Conservation (phyloP, 2,329 filamentous ascomycete species). For the Nigrograna mackinnonii region DNA sequence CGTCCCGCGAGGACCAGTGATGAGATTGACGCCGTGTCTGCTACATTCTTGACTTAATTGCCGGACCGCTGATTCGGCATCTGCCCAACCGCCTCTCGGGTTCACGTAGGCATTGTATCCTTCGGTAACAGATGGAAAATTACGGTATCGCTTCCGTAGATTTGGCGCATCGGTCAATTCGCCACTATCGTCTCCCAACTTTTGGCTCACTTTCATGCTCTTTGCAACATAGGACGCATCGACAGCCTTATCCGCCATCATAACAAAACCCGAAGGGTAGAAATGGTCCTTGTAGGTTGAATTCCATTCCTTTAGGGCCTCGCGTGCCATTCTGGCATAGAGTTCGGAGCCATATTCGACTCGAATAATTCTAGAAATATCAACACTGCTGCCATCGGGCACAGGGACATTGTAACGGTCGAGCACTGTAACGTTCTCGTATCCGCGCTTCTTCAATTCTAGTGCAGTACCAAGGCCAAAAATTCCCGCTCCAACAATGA, state of each 20-base stretch:
- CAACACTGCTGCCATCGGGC: not conserved
- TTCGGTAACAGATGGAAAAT: not conserved
- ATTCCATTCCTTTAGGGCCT: not conserved
- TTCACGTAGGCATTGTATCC: not conserved
- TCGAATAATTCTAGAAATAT: not conserved
- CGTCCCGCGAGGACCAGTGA: not conserved
- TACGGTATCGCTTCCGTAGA: not conserved
- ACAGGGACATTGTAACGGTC: no score
- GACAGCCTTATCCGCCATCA: no score
- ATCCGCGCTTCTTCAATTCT: no score
- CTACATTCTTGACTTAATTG: not conserved
- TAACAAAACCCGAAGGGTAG: not conserved
- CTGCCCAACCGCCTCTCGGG: not conserved
- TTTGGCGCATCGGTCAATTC: not conserved
- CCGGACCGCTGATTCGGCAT: not conserved
- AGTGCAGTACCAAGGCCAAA: no score
- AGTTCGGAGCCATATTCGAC: not conserved
- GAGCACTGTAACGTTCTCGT: no score
- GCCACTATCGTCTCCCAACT: not conserved
- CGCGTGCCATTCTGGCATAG: not conserved
- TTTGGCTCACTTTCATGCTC: not conserved
- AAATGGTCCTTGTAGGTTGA: not conserved
- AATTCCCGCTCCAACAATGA: no score
- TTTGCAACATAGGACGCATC: not conserved
- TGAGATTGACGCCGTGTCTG: not conserved